Evolutionary conservation across 2,329 filamentous ascomycete species (phyloP), one percentile per base, ranked within the genome.

Genomic region (Dactylellina cionopaga): DNA sequence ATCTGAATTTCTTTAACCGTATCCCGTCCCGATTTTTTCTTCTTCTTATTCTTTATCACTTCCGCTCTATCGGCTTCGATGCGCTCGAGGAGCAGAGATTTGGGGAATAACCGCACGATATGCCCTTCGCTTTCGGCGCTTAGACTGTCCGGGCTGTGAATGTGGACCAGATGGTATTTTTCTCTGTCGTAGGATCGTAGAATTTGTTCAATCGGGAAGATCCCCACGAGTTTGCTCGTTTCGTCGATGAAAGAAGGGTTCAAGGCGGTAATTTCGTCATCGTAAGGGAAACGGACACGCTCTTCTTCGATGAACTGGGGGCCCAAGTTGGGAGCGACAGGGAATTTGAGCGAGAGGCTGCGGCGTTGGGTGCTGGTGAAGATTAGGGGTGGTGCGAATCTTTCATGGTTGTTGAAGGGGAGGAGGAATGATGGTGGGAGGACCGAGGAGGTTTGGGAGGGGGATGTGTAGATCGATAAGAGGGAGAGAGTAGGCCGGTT

Each of bases 1-100:
- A 98, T 77, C 81, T 97, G 93, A n/a, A 97, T 80, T 78, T 89
- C 89, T 82, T 97, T 97, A 5, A 13, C 41, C 24, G 58, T 47
- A 35, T 54, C 44, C 33, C 58, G 25, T 7, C 25, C 25, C 0
- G 29, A 49, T 22, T 65, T 72, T 17, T 58, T 63, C 49, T 63
- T 63, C 59, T 59, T 68, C 37, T 25, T 52, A 1, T 43, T 37
- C 3, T 33, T 25, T 4, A 17, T n/a, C 3, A 9, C 19, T 10
- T 58, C 43, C 17, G n/a, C n/a, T 11, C 68, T 27, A 27, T 72
- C 59, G 7, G 31, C 46, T 27, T 59, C 68, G 1, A 65, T 13
- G 1, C 46, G 49, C 17, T 58, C 59, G 1, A 39, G 52, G 3
- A 72, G 59, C 13, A 58, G 7, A 1, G 25, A 5, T 35, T 72